phyloP scores from a whole-genome alignment of 2,329 filamentous ascomycete species.

The Fusarium aywerte region DNA sequence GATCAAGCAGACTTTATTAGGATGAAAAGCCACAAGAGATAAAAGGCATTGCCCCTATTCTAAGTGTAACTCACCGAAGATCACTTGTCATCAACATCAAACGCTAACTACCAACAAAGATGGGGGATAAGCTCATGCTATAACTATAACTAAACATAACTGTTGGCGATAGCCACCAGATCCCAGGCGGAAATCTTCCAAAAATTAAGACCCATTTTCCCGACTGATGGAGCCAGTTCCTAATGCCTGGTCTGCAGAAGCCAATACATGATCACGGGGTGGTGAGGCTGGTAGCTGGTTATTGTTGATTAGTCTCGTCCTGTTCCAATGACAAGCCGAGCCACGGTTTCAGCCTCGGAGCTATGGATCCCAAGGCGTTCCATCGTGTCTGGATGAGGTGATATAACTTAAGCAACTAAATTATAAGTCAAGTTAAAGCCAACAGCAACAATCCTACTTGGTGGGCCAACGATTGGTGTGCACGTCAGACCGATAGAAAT shows the following conservation, averaged over 20 bases:
- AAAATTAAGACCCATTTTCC: slow-evolving; percentile 19
- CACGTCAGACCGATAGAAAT: slow-evolving; percentile 39
- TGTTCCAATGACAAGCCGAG: slow-evolving; percentile 39
- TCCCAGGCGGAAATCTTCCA: slow-evolving; percentile 29
- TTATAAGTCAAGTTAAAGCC: slow-evolving; percentile 4
- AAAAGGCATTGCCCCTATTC: slow-evolving; percentile 6
- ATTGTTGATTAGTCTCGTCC: slow-evolving; percentile 32
- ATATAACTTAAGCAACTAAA: slow-evolving; percentile 16
- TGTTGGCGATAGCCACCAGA: slow-evolving; percentile 27
- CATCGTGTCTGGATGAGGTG: slow-evolving; percentile 23
- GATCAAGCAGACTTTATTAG: neutral
- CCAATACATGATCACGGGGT: slow-evolving; percentile 7
- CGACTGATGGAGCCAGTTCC: neutral
- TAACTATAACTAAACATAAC: slow-evolving; percentile 1
- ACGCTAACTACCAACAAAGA: slow-evolving; percentile 30
- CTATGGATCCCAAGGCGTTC: slow-evolving; percentile 33
- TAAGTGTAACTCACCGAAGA: slow-evolving; percentile 3
- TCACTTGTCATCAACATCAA: slow-evolving; percentile 40
- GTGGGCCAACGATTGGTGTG: slow-evolving; percentile 34
- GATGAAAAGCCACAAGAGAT: neutral
- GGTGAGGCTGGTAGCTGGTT: slow-evolving; percentile 13
- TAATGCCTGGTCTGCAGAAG: neutral
- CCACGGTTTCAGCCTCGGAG: slow-evolving; percentile 44
- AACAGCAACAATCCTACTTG: slow-evolving; percentile 13
- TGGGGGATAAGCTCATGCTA: slow-evolving; percentile 13